Base-by-base conservation (phyloP, 2,329 filamentous ascomycete species). In the Penicillium sp. region DNA sequence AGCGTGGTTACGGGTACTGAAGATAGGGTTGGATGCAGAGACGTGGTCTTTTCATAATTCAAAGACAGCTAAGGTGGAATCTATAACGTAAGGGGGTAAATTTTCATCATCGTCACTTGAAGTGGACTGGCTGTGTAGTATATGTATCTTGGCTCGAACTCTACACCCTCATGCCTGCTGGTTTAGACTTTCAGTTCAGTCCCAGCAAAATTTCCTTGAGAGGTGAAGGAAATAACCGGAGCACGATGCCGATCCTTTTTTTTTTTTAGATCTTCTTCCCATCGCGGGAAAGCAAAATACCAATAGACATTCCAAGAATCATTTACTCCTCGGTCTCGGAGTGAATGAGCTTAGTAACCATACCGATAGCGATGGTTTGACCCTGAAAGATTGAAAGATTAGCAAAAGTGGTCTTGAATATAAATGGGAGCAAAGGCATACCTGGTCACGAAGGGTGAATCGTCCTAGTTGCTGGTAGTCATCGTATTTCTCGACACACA, bases 301-400 rank as follows among this genome's bases (percentile, higher is more conserved):
- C 42, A 37, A 47, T 49, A 53, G 42, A 47, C 33, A 22, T 51
- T 51, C 33, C 22, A 31, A 27, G 35, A 11, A 26, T 52, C 27
- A 31, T 60, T 64, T 63, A 63, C 46, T 35, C 57, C 27, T 67
- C 63, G 24, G 61, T 55, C 31, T 71, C 68, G 21, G 64, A 24
- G 29, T 52, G 52, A 66, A 90, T 86, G 59, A 99, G 84, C 84
- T 93, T 97, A 58, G 91, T 97, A 75, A 99, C 96, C 85, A 99
- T 99, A 71, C 95, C 95, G 79, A 99, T 99, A 55, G 95, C 95
- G 80, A 99, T 97, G 0, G 95, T 99, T 90, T 98, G 93, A 69
- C 95, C 95, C 88, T 98, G 71, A 14, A 6, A 42, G 54, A 72
- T 24, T 54, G 22, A 33, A 67, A 51, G 72, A 58, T 54, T 54